A percentile compares a stretch with the other conserved stretches of the same genome.
These are phyloP conservation scores for Rhynchospora breviuscula DNA, from an alignment of 176 grass and related monocot genomes.

Conservation along the genomic window DNA sequence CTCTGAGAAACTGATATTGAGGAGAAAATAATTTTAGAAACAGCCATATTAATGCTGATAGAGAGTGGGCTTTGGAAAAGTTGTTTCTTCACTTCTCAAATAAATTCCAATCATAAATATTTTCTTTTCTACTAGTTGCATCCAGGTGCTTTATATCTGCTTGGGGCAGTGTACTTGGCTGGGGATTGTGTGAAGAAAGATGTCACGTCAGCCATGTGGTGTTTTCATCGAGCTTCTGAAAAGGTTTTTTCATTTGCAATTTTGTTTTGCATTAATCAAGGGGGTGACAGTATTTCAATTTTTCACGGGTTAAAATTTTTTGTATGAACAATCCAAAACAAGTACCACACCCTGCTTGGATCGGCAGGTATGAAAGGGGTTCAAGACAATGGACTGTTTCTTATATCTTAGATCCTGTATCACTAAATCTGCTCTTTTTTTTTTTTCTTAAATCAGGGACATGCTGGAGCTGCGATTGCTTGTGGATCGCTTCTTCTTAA, in stretches of 20 bases:
- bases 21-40: neutral
- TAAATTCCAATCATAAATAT: neutral
- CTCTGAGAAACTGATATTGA: neutral
- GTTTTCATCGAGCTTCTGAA: constrained; percentile 91
- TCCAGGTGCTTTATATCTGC: constrained; percentile 87
- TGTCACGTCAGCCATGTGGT: constrained; percentile 86
- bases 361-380: neutral
- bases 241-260: constrained; percentile 34
- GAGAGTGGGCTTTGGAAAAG: constrained; percentile 3
- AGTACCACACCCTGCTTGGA: neutral
- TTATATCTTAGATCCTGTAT: neutral
- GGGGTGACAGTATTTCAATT: neutral
- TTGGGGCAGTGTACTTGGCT: constrained; percentile 85
- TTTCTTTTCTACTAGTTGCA: constrained; percentile 57
- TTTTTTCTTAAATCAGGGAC: constrained; percentile 43
- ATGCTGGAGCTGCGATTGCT: constrained; percentile 88
- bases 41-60: neutral
- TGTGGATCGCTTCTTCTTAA: constrained; percentile 89
- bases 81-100: neutral
- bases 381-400: neutral
- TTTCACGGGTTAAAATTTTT: neutral
- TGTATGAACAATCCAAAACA: neutral
- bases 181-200: constrained; percentile 90
- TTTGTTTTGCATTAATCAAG: neutral
- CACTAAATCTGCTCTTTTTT: neutral